These are phyloP conservation scores for Trypanosoma rangeli DNA, from an alignment of 208 protist genomes.

Conservation along the genomic window DNA sequence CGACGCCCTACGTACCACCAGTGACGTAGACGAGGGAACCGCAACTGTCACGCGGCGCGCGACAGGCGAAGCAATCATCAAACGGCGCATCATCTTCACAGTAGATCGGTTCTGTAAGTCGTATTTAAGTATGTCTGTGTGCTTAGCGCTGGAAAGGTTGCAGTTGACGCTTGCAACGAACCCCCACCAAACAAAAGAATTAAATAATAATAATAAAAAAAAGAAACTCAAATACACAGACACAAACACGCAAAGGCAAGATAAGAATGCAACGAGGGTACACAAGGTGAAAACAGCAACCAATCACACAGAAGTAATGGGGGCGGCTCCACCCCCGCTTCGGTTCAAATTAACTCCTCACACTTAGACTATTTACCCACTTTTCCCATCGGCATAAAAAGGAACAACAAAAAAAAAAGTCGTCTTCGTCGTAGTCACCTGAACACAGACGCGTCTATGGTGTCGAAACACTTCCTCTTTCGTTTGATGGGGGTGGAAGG, in stretches of 20 bases:
- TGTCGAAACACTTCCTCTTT: neutral
- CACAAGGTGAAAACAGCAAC: no score
- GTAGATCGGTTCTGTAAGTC: neutral
- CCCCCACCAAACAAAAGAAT: neutral
- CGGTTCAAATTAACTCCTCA: neutral
- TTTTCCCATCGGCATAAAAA: neutral
- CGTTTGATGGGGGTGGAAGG: no score
- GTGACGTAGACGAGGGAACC: constrained; percentile 32
- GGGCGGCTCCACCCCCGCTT: no score
- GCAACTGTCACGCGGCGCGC: constrained; percentile 30
- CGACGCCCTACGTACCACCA: constrained; percentile 55
- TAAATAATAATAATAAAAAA: neutral
- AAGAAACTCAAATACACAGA: no score
- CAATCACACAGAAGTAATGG: no score
- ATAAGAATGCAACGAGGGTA: neutral
- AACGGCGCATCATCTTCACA: constrained; percentile 64
- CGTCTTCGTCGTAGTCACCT: neutral
- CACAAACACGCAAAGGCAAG: constrained; percentile 1
- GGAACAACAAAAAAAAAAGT: constrained; percentile 2
- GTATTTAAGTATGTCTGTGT: neutral
- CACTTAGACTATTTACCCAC: neutral
- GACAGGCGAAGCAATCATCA: constrained; percentile 37
- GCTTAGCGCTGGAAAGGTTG: no score
- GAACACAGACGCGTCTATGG: neutral
- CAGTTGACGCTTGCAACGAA: no score